Evolutionary conservation across 805 yeast genomes (phyloP).

Genomic region (Lipomyces chichibuensis): DNA sequence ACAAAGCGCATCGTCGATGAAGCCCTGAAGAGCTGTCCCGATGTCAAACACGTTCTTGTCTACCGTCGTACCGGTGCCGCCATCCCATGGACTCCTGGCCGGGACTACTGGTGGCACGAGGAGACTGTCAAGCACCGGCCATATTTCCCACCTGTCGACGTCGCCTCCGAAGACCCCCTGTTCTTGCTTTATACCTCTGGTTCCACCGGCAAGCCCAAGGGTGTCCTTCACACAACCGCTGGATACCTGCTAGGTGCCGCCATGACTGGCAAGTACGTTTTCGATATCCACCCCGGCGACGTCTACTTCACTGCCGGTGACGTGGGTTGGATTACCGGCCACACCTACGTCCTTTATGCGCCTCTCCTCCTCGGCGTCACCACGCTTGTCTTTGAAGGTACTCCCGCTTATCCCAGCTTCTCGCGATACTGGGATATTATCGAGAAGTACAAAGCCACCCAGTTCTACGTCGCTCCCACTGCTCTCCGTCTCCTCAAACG

Average conservation of each 20-base stretch:
- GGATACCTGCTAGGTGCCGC: slow-evolving; percentile 94
- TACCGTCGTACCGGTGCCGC: slow-evolving; percentile 82
- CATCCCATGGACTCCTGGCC: slow-evolving; percentile 71
- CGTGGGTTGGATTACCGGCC: slow-evolving; percentile 99
- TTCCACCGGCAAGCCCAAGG: slow-evolving; percentile 98
- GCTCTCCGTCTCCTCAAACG: slow-evolving; percentile 88
- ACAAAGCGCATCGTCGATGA: slow-evolving; percentile 96
- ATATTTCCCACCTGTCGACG: slow-evolving; percentile 85
- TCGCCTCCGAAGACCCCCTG: slow-evolving; percentile 90
- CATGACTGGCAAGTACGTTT: slow-evolving; percentile 86
- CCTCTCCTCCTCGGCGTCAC: slow-evolving; percentile 89
- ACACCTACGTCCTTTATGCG: slow-evolving; percentile 92
- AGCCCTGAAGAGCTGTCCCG: slow-evolving; percentile 72
- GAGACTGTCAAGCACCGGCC: slow-evolving; percentile 78
- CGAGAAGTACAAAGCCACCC: slow-evolving; percentile 87
- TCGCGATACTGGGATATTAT: slow-evolving; percentile 97
- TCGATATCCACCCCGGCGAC: slow-evolving; percentile 89
- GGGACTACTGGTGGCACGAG: slow-evolving; percentile 97
- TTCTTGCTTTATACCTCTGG: slow-evolving; percentile 97
- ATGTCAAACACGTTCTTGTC: slow-evolving; percentile 80
- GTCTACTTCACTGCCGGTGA: slow-evolving; percentile 95
- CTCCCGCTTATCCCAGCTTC: slow-evolving; percentile 95
- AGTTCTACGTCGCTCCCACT: slow-evolving; percentile 98
- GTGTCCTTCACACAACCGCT: slow-evolving; percentile 93
- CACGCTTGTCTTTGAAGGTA: slow-evolving; percentile 92